A percentile compares a stretch with the other conserved stretches of the same genome.
phyloP scores from a whole-genome alignment of 2,329 filamentous ascomycete genomes.

The Diplocarpon rosae region DNA sequence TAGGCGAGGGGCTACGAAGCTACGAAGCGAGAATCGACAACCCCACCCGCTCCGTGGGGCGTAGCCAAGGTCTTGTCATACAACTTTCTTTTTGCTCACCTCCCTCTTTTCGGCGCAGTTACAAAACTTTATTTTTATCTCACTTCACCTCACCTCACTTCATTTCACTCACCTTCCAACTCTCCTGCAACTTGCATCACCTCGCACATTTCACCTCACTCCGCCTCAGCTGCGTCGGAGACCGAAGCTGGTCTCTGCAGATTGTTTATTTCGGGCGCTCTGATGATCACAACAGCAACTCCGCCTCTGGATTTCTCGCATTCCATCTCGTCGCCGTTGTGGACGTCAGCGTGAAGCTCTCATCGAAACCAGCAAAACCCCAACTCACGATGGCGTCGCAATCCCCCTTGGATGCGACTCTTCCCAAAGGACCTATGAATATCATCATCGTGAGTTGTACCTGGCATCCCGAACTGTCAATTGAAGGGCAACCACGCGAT shows the following conservation, averaged over 20 bases:
- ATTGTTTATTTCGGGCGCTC: background rate
- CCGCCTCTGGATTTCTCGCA: background rate
- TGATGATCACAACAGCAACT: background rate
- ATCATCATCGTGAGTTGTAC: constrained; percentile 5
- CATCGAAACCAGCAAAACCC: background rate
- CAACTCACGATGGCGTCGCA: background rate
- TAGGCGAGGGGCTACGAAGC: background rate
- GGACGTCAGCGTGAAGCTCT: background rate
- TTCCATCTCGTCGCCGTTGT: background rate
- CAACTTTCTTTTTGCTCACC: background rate
- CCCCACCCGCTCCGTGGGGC: background rate
- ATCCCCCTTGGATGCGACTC: background rate
- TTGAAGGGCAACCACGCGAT: background rate
- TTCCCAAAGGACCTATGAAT: background rate
- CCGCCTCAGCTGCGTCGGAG: too few relatives aligned
- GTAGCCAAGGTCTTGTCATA: background rate
- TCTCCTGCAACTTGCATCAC: too few relatives aligned
- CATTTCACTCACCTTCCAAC: background rate
- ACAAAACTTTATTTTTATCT: background rate
- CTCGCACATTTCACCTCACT: too few relatives aligned
- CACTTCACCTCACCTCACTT: background rate
- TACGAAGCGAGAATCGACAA: background rate
- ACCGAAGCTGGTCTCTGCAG: too few relatives aligned
- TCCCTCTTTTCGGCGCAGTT: too few relatives aligned
- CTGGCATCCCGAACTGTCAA: too few relatives aligned